Evolutionary conservation across 2,329 filamentous ascomycete genomes (phyloP), one percentile per base, ranked within the genome.

Genomic region (Botryotinia convoluta): DNA sequence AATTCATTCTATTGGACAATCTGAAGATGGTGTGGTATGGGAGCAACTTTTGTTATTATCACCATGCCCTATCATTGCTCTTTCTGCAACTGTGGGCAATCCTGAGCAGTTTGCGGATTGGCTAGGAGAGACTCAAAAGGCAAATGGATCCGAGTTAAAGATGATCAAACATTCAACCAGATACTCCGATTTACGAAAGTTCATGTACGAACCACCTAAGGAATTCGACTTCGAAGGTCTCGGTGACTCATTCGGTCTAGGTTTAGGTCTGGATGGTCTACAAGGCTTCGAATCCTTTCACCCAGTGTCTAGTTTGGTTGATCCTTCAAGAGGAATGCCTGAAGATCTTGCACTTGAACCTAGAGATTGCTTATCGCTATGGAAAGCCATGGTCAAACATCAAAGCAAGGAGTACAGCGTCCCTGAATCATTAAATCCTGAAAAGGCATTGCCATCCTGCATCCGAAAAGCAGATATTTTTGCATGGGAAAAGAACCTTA

Each of bases 71-170:
- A 92, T 95, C 68, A 92, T 95, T 75, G 92, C 92, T 0, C 85
- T 95, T 1, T 95, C 92, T 1, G 93, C 92, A 1, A 95, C 93
- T 0, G 90, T 95, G 22, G 92, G 92, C 6, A 95, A 95, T 75
- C 91, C 92, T 0, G 81, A 86, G 2, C 88, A 92, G 77, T 94
- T 95, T 82, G 87, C 84, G 71, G 84, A 86, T 42, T 95, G 92
- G 92, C 85, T 95, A 0, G 83, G 84, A 1, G 85, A 85, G 4
- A 90, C 91, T 0, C 91, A 94, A 77, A 86, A 85, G 73, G 84
- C 86, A 1, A 90, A 90, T 73, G 90, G 91, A 0, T 86, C 87
- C 59, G 85, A 91, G 0, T 79, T 95, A 22, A 87, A 87, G 35
- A 92, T 92, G 86, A 88, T 95, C 20, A 84, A 90, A 61, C 91